These are phyloP conservation scores for Penicillium palitans DNA, from an alignment of 2,329 filamentous ascomycete species.

Conservation along the genomic window DNA sequence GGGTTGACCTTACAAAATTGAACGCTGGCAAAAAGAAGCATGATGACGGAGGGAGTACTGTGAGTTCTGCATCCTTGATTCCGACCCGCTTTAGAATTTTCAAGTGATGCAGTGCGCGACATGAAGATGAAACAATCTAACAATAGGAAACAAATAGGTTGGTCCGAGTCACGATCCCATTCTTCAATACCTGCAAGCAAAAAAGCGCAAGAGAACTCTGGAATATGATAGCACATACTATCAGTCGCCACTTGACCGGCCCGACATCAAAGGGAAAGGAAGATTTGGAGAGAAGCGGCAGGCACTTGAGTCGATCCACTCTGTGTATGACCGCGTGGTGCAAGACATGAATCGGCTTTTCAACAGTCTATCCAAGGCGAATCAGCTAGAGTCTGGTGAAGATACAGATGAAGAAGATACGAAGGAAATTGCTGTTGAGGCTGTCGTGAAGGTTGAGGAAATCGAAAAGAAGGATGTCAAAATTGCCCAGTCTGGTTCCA, in stretches of 20 bases:
- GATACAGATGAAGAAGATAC: too few relatives aligned
- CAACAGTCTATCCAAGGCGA: not conserved
- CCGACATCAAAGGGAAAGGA: not conserved
- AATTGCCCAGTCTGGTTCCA: not conserved
- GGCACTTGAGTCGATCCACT: not conserved
- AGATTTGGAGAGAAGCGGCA: not conserved
- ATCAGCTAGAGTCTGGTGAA: not conserved
- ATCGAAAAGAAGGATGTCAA: not conserved
- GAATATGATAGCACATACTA: not conserved
- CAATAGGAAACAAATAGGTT: not conserved
- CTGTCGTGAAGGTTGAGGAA: not conserved
- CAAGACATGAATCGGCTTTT: not conserved
- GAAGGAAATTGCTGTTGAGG: too few relatives aligned
- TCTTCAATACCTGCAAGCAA: not conserved
- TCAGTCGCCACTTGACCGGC: not conserved
- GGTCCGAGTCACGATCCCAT: rapidly evolving
- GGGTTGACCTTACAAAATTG: too few relatives aligned
- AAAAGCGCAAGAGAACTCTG: not conserved
- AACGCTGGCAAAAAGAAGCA: too few relatives aligned
- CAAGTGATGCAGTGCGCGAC: too few relatives aligned
- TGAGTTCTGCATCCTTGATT: too few relatives aligned
- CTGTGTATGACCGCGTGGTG: not conserved
- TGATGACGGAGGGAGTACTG: too few relatives aligned
- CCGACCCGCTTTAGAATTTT: too few relatives aligned
- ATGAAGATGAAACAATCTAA: too few relatives aligned